phyloP scores from a whole-genome alignment of 2,329 filamentous ascomycete species.

The Aaosphaeria arxii region DNA sequence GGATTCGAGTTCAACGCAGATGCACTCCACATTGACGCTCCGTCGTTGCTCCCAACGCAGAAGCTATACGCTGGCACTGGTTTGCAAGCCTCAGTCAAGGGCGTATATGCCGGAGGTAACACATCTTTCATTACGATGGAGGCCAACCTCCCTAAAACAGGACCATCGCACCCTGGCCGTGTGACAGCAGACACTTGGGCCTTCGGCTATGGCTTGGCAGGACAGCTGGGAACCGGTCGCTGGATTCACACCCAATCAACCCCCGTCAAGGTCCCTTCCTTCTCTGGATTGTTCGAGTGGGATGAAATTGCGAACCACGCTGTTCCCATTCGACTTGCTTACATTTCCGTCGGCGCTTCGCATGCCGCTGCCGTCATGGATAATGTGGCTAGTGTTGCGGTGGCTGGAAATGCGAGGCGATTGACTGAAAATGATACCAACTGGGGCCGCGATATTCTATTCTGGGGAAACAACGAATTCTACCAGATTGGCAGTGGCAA shows the following conservation, averaged over 20 bases:
- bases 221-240: constrained; percentile 76
- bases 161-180: constrained; percentile 46
- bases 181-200: constrained; percentile 79
- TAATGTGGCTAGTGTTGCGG: constrained; percentile 69
- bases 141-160: constrained; percentile 58
- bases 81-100: constrained; percentile 65
- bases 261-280: constrained; percentile 75
- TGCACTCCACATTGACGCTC: constrained; percentile 63
- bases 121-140: constrained; percentile 89
- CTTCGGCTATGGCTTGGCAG: constrained; percentile 81
- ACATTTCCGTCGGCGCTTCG: constrained; percentile 72
- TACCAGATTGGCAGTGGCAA: constrained; percentile 92
- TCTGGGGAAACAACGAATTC: constrained; percentile 93
- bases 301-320: constrained; percentile 68
- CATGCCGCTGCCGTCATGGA: constrained; percentile 81
- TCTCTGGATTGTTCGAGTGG: constrained; percentile 84
- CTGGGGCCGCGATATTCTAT: constrained; percentile 84
- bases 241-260: constrained; percentile 84
- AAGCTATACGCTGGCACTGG: constrained; percentile 69
- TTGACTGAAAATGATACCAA: constrained; percentile 68
- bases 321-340: constrained; percentile 73
- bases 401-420: constrained; percentile 40
- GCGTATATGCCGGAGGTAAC: constrained; percentile 77
- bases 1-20: constrained; percentile 71
- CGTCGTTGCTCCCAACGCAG: constrained; percentile 67